These are phyloP conservation scores for Pugionium cornutum DNA, from an alignment of 345 rosid species.

Conservation along the genomic window DNA sequence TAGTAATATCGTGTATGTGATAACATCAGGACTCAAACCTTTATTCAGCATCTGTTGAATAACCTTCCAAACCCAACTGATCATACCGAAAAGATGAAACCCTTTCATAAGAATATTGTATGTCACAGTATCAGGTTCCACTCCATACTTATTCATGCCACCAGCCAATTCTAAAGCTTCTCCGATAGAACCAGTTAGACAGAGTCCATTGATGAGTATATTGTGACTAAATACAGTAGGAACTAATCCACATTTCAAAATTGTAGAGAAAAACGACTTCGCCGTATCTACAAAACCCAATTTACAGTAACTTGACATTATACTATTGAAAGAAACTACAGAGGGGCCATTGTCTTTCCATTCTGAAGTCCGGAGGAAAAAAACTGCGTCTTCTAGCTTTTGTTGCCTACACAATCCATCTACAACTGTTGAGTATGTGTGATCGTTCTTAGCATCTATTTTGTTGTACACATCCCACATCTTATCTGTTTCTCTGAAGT, in stretches of 20 bases:
- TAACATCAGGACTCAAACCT: conserved; percentile 59
- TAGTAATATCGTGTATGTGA: conserved; percentile 55
- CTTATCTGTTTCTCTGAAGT: conserved; percentile 58
- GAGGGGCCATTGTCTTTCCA: conserved; percentile 55
- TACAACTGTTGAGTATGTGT: conserved; percentile 62
- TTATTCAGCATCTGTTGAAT: conserved; percentile 49
- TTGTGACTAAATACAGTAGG: conserved; percentile 72
- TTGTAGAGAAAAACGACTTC: conserved; percentile 62
- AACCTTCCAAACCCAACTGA: conserved; percentile 49
- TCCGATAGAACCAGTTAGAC: conserved; percentile 63
- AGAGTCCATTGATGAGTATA: conserved; percentile 76
- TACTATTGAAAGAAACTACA: conserved; percentile 65
- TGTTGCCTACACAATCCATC: conserved; percentile 71
- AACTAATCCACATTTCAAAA: conserved; percentile 70
- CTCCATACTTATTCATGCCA: conserved; percentile 64
- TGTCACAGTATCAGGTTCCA: conserved; percentile 72
- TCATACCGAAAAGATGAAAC: conserved; percentile 54
- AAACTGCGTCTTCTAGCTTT: conserved; percentile 60
- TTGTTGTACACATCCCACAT: conserved; percentile 65
- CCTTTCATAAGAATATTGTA: conserved; percentile 68
- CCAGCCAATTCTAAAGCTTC: conserved; percentile 60
- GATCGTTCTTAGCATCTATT: conserved; percentile 48
- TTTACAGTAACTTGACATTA: conserved; percentile 69
- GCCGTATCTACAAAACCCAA: conserved; percentile 68
- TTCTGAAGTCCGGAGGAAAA: conserved; percentile 48